Evolutionary conservation across 805 yeast genomes (phyloP).

Genomic region (Yamadazyma scolyti): DNA sequence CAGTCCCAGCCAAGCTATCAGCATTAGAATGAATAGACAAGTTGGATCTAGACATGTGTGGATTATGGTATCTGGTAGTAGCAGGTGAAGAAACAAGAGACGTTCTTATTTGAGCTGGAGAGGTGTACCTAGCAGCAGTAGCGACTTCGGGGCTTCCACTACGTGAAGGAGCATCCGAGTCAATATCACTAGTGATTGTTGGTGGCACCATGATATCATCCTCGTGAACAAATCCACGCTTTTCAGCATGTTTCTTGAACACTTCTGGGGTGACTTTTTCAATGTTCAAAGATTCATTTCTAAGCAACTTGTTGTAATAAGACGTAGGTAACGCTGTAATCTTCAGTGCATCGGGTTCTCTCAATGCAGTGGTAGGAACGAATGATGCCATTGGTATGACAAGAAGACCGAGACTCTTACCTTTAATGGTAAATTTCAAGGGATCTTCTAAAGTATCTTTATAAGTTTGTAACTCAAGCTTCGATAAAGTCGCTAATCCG

Average conservation of each 20-base stretch:
- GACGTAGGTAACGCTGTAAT: constrained; percentile 63
- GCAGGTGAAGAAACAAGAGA: constrained; percentile 4
- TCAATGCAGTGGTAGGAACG: constrained; percentile 59
- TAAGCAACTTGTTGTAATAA: constrained; percentile 57
- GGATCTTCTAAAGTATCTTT: constrained; percentile 14
- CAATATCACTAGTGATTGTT: constrained; percentile 7
- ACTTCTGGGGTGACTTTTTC: constrained; percentile 45
- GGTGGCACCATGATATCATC: constrained; percentile 18
- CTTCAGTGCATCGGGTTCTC: constrained; percentile 50
- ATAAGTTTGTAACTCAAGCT: constrained; percentile 8
- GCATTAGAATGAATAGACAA: constrained; percentile 23
- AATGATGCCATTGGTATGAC: constrained; percentile 58
- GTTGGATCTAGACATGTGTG: constrained; percentile 24
- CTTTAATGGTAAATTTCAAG: constrained; percentile 31
- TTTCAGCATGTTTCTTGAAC: constrained; percentile 42
- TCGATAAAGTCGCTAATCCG: constrained; percentile 23
- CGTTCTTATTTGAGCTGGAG: constrained; percentile 4
- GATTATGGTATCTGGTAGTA: constrained; percentile 3
- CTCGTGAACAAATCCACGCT: constrained; percentile 43
- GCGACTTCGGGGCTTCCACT: constrained; percentile 8
- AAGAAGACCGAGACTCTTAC: constrained; percentile 45
- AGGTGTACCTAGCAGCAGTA: constrained; percentile 9
- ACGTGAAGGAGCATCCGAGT: constrained; percentile 1
- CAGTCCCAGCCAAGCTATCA: constrained; percentile 28
- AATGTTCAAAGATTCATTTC: constrained; percentile 39